A percentile compares a stretch with the other conserved stretches of the same genome.
phyloP scores from a whole-genome alignment of 2,329 filamentous ascomycete genomes.

The Ophiostoma australiae region DNA sequence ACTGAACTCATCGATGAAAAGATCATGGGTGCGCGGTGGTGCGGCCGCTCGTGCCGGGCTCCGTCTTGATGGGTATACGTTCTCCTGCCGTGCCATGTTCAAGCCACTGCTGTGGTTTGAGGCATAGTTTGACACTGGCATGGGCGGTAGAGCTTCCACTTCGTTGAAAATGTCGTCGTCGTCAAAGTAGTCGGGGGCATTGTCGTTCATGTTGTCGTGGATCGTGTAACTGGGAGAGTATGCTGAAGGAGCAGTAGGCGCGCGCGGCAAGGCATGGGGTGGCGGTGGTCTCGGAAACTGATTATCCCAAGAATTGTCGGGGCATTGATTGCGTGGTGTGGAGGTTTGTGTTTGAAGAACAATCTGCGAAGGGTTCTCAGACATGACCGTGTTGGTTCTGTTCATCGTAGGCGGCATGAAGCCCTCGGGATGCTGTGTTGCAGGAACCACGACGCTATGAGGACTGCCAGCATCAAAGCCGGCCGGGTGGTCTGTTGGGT shows the following conservation, averaged over 20 bases:
- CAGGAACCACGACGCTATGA: constrained; percentile 38
- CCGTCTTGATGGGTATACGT: not conserved
- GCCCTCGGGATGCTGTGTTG: constrained; percentile 40
- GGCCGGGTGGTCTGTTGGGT: constrained; percentile 24
- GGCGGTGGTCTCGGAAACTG: constrained; percentile 2
- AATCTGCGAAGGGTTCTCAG: constrained; percentile 42
- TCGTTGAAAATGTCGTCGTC: constrained; percentile 26
- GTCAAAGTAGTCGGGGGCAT: constrained; percentile 28
- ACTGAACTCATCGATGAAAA: constrained; percentile 32
- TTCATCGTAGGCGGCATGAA: constrained; percentile 33
- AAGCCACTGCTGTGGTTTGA: not conserved
- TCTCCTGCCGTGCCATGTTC: not conserved
- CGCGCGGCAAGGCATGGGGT: not conserved
- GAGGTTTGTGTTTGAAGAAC: constrained; percentile 49
- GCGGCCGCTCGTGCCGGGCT: not conserved
- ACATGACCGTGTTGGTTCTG: constrained; percentile 33
- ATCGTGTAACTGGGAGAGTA: not conserved
- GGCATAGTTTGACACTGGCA: constrained; percentile 10
- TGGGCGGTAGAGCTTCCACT: constrained; percentile 20
- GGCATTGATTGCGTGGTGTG: not conserved
- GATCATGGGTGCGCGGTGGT: constrained; percentile 16
- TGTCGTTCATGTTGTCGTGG: not conserved
- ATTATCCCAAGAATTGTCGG: not conserved
- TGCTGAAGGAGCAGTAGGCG: not conserved
- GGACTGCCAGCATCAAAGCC: constrained; percentile 30